Conservation (phyloP, 2,329 filamentous ascomycete species). For the Aureobasidium sp. region DNA sequence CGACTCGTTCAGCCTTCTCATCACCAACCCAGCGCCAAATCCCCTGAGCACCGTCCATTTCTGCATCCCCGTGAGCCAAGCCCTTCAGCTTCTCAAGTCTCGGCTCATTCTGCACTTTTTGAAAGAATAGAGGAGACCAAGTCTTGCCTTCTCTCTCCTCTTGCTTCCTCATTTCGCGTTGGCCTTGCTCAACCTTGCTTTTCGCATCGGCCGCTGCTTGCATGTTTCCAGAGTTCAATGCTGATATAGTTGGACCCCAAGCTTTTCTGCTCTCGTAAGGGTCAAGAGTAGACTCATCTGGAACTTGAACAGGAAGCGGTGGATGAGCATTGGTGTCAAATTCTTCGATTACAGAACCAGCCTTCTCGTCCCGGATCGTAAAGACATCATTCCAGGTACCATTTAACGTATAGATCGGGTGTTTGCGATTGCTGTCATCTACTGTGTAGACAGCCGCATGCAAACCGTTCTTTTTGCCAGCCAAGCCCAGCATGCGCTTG, state of each 20-base stretch:
- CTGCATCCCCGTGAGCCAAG: not conserved
- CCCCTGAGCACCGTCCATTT: not conserved
- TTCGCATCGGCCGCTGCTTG: slow-evolving; percentile 30
- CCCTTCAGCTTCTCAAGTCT: slow-evolving; percentile 26
- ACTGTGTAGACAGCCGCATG: slow-evolving; percentile 30
- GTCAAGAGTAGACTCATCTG: slow-evolving; percentile 31
- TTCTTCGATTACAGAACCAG: slow-evolving; percentile 31
- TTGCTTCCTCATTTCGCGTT: slow-evolving; percentile 36
- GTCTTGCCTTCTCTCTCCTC: slow-evolving; percentile 30
- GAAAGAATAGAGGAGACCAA: slow-evolving; percentile 38
- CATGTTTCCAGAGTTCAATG: slow-evolving; percentile 37
- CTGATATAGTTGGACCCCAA: slow-evolving; percentile 36
- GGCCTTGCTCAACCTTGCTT: slow-evolving; percentile 21
- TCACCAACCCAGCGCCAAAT: slow-evolving; percentile 1
- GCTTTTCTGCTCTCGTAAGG: slow-evolving; percentile 40
- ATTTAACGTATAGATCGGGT: slow-evolving; percentile 33
- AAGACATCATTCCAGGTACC: slow-evolving; percentile 39
- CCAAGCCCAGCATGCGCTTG: slow-evolving; percentile 33
- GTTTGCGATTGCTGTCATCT: slow-evolving; percentile 26
- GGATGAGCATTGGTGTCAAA: slow-evolving; percentile 28
- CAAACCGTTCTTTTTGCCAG: slow-evolving; percentile 38
- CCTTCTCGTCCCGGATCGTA: slow-evolving; percentile 30
- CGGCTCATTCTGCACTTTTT: slow-evolving; percentile 23
- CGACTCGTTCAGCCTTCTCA: not conserved
- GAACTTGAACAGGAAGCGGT: slow-evolving; percentile 21